Percentiles rank a stretch among this genome's conserved stretches.
phyloP scores from a whole-genome alignment of 306 rosid species.

The Vigna radiata region DNA sequence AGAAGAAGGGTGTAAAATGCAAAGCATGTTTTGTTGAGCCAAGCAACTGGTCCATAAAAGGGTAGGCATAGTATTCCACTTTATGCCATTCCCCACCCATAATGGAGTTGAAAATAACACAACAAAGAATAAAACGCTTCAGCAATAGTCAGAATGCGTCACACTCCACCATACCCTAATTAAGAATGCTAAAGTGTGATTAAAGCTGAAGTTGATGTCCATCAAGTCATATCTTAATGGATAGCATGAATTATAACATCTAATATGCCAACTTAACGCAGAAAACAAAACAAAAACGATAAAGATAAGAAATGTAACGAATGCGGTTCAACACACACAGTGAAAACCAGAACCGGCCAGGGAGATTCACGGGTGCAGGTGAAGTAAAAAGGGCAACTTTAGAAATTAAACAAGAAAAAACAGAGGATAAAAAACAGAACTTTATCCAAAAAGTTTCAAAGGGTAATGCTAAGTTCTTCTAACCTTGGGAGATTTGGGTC shows the following conservation, averaged over 20 bases:
- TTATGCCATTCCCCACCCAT: conserved; percentile 55
- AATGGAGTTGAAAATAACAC: conserved; percentile 56
- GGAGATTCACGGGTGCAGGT: conserved; percentile 48
- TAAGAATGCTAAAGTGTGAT: conserved; percentile 27
- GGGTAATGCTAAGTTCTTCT: conserved; percentile 25
- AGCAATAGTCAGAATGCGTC: conserved; percentile 52
- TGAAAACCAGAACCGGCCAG: conserved; percentile 52
- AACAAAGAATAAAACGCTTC: conserved; percentile 49
- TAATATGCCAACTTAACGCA: not conserved
- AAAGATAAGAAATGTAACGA: conserved; percentile 4
- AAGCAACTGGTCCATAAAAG: conserved; percentile 54
- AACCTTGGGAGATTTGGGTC: conserved; percentile 81
- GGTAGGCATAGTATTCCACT: conserved; percentile 49
- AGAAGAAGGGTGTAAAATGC: conserved; percentile 49
- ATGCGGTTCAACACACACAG: conserved; percentile 18
- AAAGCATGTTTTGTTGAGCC: conserved; percentile 47
- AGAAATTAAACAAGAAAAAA: not conserved
- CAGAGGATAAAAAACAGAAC: not conserved
- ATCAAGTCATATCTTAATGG: conserved; percentile 23
- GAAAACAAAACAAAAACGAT: conserved; percentile 1
- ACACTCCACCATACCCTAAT: conserved; percentile 55
- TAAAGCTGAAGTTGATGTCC: conserved; percentile 34
- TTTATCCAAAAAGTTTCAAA: conserved; percentile 24
- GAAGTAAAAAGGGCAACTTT: conserved; percentile 29
- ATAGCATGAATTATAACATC: not conserved